These are phyloP conservation scores for Moniliophthora roreri DNA, from an alignment of 1,284 basidiomycete genomes.

Conservation along the genomic window DNA sequence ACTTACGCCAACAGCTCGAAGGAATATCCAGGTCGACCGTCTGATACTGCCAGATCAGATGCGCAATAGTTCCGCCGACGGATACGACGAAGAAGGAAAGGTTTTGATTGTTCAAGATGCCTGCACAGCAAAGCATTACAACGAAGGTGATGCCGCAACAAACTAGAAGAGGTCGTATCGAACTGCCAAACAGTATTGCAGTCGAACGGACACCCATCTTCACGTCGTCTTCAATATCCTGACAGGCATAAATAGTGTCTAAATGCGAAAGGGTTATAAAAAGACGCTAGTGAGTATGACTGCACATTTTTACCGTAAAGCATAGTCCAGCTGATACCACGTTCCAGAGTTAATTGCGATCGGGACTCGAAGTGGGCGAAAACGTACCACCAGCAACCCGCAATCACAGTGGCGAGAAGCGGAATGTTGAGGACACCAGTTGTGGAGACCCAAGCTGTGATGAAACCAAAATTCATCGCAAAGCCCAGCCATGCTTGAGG, in stretches of 20 bases:
- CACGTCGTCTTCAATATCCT: constrained; percentile 53
- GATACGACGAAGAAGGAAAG: constrained; percentile 52
- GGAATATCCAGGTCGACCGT: constrained; percentile 52
- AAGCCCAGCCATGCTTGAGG: constrained; percentile 76
- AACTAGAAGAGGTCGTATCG: constrained; percentile 55
- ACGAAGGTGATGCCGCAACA: constrained; percentile 51
- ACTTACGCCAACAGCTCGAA: constrained; percentile 54
- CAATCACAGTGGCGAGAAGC: constrained; percentile 34
- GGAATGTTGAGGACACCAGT: constrained; percentile 36
- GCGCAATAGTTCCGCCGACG: constrained; percentile 44
- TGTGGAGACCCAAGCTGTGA: constrained; percentile 46
- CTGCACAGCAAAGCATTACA: constrained; percentile 45
- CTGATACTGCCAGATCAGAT: constrained; percentile 58
- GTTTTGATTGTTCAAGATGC: constrained; percentile 50
- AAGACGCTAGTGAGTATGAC: neutral
- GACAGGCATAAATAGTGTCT: constrained; percentile 61
- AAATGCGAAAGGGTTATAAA: neutral
- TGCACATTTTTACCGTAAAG: constrained; percentile 49
- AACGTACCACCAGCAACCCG: constrained; percentile 48
- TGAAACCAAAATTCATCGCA: constrained; percentile 53
- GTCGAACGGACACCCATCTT: constrained; percentile 54
- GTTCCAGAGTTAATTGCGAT: constrained; percentile 16
- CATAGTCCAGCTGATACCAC: constrained; percentile 59
- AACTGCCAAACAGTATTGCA: constrained; percentile 53
- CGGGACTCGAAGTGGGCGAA: neutral